These are phyloP conservation scores for Rhizophagus clarus DNA, from an alignment of 192 early-diverging fungal genomes.

Conservation along the genomic window DNA sequence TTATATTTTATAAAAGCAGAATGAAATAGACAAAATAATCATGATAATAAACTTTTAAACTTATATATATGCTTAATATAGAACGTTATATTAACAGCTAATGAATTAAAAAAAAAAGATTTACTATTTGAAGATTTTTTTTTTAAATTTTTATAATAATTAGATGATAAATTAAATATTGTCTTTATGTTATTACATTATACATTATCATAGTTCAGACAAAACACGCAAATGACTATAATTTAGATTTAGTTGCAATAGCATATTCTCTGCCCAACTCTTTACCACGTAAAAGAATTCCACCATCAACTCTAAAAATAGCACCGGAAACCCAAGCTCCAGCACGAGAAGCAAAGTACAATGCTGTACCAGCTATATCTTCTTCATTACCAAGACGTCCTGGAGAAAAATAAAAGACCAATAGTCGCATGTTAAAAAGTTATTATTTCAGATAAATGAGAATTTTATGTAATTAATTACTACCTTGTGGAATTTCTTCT, in stretches of 20 bases:
- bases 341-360: conserved; percentile 15
- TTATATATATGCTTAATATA: too few species aligned
- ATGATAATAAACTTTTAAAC: too few species aligned
- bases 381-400: conserved; percentile 14
- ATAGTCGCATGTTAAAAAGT: background rate
- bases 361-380: conserved; percentile 4
- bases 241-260: background rate
- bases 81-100: too few species aligned
- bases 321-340: conserved; percentile 4
- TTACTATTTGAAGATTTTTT: too few species aligned
- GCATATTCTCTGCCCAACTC: background rate
- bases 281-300: background rate
- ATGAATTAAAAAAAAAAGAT: too few species aligned
- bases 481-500: too few species aligned
- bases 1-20: too few species aligned
- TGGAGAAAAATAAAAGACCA: background rate
- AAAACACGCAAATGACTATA: background rate
- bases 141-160: too few species aligned
- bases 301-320: conserved; percentile 1
- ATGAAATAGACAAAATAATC: too few species aligned
- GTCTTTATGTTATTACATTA: too few species aligned
- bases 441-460: background rate
- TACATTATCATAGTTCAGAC: too few species aligned
- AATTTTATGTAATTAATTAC: background rate
- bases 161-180: too few species aligned